Evolutionary conservation across 2,329 filamentous ascomycete genomes (phyloP).

Genomic region (Alternaria triticina): DNA sequence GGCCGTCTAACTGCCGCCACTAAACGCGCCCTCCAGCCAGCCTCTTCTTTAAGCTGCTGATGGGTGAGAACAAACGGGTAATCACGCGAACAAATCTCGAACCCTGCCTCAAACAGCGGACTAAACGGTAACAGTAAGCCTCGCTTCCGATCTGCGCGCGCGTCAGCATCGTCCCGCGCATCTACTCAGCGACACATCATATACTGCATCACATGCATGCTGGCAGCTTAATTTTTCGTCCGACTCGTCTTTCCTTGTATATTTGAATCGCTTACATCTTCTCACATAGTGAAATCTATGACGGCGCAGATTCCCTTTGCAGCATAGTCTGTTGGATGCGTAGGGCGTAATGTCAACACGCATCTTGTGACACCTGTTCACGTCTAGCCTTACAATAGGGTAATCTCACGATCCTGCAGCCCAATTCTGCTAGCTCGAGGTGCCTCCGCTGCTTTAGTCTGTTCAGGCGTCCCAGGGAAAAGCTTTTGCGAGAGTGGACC

Average conservation of each 20-base stretch:
- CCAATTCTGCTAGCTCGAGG: background rate
- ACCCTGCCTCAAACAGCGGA: background rate
- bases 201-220: background rate
- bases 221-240: background rate
- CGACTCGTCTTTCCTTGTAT: background rate
- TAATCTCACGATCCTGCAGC: background rate
- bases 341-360: background rate
- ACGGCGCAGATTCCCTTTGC: background rate
- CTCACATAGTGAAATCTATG: background rate
- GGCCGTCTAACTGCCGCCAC: background rate
- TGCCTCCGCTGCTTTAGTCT: slow-evolving; percentile 6
- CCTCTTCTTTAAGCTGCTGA: background rate
- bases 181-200: background rate
- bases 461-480: slow-evolving; percentile 4
- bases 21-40: background rate
- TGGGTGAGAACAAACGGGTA: background rate
- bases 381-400: background rate
- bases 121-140: background rate
- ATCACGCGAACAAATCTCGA: background rate
- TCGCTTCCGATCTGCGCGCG: background rate
- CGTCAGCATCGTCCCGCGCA: slow-evolving; percentile 7
- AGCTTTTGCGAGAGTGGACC: background rate
- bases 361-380: background rate
- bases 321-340: background rate
- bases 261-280: background rate